Percentiles rank a stretch among this genome's conserved stretches.
Conservation (phyloP, 192 early-diverging fungal species). For the Linnemannia schmuckeri region DNA sequence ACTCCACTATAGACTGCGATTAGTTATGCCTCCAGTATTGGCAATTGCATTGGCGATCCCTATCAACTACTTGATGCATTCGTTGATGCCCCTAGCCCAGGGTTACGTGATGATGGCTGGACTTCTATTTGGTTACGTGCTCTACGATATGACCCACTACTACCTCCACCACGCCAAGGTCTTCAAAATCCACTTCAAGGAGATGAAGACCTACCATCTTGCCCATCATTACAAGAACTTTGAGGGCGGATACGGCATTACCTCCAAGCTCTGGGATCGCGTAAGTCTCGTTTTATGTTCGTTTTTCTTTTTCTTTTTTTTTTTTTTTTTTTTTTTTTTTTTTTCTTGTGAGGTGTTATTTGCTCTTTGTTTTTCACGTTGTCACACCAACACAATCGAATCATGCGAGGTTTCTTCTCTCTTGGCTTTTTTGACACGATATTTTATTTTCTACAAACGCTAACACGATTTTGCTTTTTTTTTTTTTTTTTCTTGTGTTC, state of each 20-base stretch:
- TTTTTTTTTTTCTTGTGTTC: background rate
- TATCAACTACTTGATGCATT: conserved; percentile 62
- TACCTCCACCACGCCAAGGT: conserved; percentile 93
- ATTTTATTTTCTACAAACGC: background rate
- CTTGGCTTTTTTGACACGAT: background rate
- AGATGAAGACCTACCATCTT: conserved; percentile 94
- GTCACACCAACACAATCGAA: background rate
- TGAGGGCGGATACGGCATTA: conserved; percentile 89
- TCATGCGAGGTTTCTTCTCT: background rate
- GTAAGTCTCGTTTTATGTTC: conserved; percentile 40
- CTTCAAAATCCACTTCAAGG: conserved; percentile 74
- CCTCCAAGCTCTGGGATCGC: conserved; percentile 90
- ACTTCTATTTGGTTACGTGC: conserved; percentile 82
- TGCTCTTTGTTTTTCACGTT: background rate
- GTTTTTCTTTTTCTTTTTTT: conserved; percentile 9
- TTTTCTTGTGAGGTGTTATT: too few relatives aligned
- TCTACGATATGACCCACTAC: conserved; percentile 93
- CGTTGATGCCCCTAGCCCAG: conserved; percentile 70
- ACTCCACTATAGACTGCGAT: conserved; percentile 70
- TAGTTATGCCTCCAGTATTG: conserved; percentile 96
- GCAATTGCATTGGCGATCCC: conserved; percentile 73
- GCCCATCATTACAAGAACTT: conserved; percentile 94
- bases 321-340: background rate
- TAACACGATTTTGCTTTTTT: background rate
- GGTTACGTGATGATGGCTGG: conserved; percentile 80